Evolutionary conservation across 2,329 filamentous ascomycete genomes (phyloP).

Genomic region (Sarocladiaceae sp.): DNA sequence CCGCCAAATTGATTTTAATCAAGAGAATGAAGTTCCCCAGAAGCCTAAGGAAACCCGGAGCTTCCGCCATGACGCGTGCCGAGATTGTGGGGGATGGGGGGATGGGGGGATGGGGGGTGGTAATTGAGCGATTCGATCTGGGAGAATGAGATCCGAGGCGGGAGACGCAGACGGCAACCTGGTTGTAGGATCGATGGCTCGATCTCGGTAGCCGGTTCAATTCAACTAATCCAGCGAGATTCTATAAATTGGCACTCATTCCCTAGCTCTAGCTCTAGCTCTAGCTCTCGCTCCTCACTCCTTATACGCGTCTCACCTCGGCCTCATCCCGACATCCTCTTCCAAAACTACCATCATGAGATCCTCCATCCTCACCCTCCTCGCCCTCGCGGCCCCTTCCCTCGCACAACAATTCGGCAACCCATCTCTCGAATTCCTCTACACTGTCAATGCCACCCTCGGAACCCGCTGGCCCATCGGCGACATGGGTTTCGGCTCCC

Average conservation of each 20-base stretch:
- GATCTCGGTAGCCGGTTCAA: not conserved
- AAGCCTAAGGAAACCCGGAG: no score
- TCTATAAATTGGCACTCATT: no score
- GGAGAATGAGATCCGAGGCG: constrained; percentile 5
- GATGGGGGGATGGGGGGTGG: not conserved
- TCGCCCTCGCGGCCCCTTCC: not conserved
- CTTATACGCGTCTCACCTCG: not conserved
- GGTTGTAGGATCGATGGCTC: not conserved
- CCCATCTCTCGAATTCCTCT: constrained; percentile 12
- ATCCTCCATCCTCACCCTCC: constrained; percentile 10
- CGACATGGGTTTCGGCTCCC: constrained; percentile 1
- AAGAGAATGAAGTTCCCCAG: no score
- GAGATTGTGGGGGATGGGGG: not conserved
- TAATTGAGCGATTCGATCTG: not conserved
- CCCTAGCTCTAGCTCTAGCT: not conserved
- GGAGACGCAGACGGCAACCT: not conserved
- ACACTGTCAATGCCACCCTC: constrained; percentile 10
- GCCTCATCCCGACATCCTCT: not conserved
- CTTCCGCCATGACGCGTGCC: not conserved
- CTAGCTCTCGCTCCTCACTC: not conserved
- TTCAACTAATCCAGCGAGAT: no score
- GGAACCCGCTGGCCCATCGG: constrained; percentile 2
- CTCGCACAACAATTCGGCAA: not conserved
- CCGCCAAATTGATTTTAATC: no score
- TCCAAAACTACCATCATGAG: not conserved